A percentile compares a stretch with the other conserved stretches of the same genome.
phyloP scores from a whole-genome alignment of 768 basidiomycete genomes.

The Lactarius evosmus region DNA sequence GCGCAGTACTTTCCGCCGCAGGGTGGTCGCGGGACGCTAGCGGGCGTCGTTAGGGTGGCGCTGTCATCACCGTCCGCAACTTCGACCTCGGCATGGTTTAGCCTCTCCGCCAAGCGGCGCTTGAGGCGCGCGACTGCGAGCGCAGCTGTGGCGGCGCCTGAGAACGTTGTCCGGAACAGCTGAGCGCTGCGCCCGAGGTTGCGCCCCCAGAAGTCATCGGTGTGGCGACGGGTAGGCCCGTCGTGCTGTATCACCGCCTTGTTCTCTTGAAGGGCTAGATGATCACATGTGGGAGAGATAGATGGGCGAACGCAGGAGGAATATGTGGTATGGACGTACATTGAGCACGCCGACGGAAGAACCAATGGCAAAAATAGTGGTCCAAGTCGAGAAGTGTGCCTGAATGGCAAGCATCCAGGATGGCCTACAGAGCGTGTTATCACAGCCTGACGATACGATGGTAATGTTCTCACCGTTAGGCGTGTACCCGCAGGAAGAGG shows the following conservation, averaged over 20 bases:
- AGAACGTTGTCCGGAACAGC: neutral
- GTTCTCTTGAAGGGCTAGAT: neutral
- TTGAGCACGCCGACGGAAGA: constrained; percentile 1
- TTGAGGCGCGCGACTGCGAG: neutral
- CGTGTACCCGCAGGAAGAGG: constrained; percentile 21
- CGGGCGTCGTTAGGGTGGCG: neutral
- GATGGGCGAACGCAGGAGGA: neutral
- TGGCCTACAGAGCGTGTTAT: constrained; percentile 19
- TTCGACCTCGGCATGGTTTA: neutral
- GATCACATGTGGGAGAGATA: neutral
- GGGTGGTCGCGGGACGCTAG: neutral
- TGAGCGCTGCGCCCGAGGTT: neutral
- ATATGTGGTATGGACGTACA: neutral
- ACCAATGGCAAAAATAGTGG: constrained; percentile 26
- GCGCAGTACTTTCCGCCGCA: constrained; percentile 2
- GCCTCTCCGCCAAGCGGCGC: neutral
- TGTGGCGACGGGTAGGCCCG: neutral
- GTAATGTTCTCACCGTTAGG: constrained; percentile 19
- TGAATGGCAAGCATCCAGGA: constrained; percentile 29
- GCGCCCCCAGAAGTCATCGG: neutral
- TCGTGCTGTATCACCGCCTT: neutral
- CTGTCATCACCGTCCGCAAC: neutral
- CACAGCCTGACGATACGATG: neutral
- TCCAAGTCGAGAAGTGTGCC: constrained; percentile 28
- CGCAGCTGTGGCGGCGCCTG: neutral